phyloP scores from a whole-genome alignment of 345 rosid genomes.

The Isatis tinctoria region DNA sequence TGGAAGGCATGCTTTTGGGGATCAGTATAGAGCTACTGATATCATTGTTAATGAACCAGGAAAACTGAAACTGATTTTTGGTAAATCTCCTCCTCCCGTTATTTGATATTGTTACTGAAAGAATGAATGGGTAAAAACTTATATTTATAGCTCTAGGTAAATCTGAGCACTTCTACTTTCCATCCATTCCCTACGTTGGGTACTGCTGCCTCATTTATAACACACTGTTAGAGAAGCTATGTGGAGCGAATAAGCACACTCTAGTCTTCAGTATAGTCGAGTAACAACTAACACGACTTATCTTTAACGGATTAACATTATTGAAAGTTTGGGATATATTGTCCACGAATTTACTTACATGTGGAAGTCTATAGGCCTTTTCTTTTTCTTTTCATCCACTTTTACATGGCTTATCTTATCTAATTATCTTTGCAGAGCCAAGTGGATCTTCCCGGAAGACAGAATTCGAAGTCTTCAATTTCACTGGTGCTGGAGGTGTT shows the following conservation, averaged over 20 bases:
- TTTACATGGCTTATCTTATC: not conserved
- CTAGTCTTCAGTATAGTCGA: not conserved
- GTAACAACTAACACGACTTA: not conserved
- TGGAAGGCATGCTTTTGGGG: conserved; percentile 98
- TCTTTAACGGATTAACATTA: not conserved
- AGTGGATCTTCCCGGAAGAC: conserved; percentile 54
- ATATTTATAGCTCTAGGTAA: not conserved
- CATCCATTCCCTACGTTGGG: not conserved
- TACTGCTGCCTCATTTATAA: not conserved
- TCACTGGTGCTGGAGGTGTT: conserved; percentile 81
- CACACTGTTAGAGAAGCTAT: not conserved
- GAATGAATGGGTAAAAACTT: not conserved
- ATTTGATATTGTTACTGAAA: not conserved
- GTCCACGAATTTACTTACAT: not conserved
- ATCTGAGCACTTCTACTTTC: not conserved
- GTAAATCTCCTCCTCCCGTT: conserved; percentile 31
- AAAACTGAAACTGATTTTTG: conserved; percentile 68
- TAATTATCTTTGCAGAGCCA: conserved; percentile 61
- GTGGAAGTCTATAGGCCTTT: not conserved
- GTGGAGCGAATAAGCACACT: not conserved
- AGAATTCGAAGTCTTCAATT: conserved; percentile 71
- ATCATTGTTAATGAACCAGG: conserved; percentile 67
- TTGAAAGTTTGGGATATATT: not conserved
- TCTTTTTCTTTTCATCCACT: not conserved
- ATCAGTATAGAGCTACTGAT: conserved; percentile 92